A percentile compares a stretch with the other conserved stretches of the same genome.
Conservation (phyloP, 106 monocot species). For the Platanthera guangdongensis region DNA sequence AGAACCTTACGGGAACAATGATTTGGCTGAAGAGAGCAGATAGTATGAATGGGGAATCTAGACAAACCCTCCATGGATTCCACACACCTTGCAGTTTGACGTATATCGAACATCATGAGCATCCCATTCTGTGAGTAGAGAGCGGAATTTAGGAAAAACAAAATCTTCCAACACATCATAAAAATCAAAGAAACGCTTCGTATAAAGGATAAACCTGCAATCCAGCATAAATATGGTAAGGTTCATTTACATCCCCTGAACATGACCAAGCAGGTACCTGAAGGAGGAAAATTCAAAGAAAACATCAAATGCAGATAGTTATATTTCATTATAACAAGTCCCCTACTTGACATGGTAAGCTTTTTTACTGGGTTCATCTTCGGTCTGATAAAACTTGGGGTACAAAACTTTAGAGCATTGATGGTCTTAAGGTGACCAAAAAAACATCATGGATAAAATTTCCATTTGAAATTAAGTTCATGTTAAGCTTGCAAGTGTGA, state of each 20-base stretch:
- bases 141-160: not conserved
- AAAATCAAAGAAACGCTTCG: not conserved
- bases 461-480: not conserved
- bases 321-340: not conserved
- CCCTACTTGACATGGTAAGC: not conserved
- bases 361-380: not conserved
- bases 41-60: slow-evolving; percentile 58
- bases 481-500: not conserved
- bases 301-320: not conserved
- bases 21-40: slow-evolving; percentile 35
- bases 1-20: slow-evolving; percentile 30
- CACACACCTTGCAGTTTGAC: slow-evolving; percentile 61
- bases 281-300: not conserved
- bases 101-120: slow-evolving; percentile 74
- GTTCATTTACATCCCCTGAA: slow-evolving; percentile 43
- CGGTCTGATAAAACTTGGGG: not conserved
- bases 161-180: slow-evolving; percentile 6
- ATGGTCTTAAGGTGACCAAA: not conserved
- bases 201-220: slow-evolving; percentile 54
- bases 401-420: not conserved
- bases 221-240: slow-evolving; percentile 76
- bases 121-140: slow-evolving; percentile 55
- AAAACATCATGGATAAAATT: not conserved
- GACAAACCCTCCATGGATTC: slow-evolving; percentile 49
- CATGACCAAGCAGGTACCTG: slow-evolving; percentile 93